Conservation (phyloP, 108 stramenopile genomes). For the Cylindrotheca fusiformis region DNA sequence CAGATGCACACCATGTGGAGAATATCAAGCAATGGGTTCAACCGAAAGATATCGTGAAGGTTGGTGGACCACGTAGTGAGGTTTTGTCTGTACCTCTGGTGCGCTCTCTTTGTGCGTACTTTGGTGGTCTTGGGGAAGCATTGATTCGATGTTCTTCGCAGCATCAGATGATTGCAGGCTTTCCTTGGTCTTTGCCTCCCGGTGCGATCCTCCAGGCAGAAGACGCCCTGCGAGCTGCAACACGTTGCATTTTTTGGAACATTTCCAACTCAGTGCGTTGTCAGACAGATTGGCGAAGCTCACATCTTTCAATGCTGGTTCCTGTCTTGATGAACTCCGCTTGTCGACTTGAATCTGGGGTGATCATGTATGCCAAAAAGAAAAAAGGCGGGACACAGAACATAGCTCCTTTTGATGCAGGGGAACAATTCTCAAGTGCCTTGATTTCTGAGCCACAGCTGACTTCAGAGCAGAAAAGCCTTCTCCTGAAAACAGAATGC, state of each 20-base stretch:
- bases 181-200: constrained; percentile 42
- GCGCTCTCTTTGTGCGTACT: constrained; percentile 41
- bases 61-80: constrained; percentile 7
- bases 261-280: constrained; percentile 2
- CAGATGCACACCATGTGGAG: not conserved
- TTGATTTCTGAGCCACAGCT: too few relatives aligned
- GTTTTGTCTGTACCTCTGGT: constrained; percentile 29
- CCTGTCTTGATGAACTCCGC: constrained; percentile 31
- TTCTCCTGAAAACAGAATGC: constrained; percentile 1
- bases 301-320: constrained; percentile 30
- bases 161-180: not conserved
- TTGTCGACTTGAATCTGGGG: constrained; percentile 21
- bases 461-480: not conserved
- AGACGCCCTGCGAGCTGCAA: constrained; percentile 30
- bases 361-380: constrained; percentile 13
- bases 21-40: constrained; percentile 12
- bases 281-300: constrained; percentile 16
- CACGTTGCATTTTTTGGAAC: constrained; percentile 20
- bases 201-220: constrained; percentile 25
- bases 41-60: not conserved
- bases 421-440: too few relatives aligned
- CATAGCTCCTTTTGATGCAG: too few relatives aligned
- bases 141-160: constrained; percentile 11
- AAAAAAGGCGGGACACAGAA: not conserved
- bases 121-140: constrained; percentile 48